These are phyloP conservation scores for Penicillium nucicola DNA, from an alignment of 495 filamentous ascomycete genomes.

Conservation along the genomic window DNA sequence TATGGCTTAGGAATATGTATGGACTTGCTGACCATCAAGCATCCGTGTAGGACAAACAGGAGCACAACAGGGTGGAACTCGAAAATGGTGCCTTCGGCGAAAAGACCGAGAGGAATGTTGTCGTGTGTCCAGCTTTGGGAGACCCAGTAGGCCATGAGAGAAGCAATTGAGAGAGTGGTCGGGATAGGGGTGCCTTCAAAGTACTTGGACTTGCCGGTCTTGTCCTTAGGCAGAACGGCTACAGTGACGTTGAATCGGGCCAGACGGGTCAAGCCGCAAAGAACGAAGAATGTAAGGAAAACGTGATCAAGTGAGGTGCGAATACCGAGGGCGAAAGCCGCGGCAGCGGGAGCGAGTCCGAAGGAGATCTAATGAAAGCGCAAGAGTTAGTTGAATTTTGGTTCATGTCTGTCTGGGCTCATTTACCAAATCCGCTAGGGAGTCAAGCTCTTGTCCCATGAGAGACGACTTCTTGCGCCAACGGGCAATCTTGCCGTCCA, in stretches of 20 bases:
- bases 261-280: conserved; percentile 89
- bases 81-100: conserved; percentile 60
- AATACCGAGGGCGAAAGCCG: conserved; percentile 85
- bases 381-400: not conserved
- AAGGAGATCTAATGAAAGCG: conserved; percentile 76
- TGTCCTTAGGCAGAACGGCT: conserved; percentile 82
- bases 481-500: conserved; percentile 93
- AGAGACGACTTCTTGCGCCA: conserved; percentile 94
- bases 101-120: conserved; percentile 66
- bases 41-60: conserved; percentile 81
- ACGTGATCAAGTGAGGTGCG: conserved; percentile 85
- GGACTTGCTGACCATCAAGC: conserved; percentile 89
- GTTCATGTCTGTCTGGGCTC: not conserved
- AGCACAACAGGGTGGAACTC: conserved; percentile 86
- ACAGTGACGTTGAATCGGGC: conserved; percentile 98
- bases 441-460: conserved; percentile 98
- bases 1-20: conserved; percentile 96
- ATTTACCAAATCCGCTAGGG: conserved; percentile 88
- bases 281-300: conserved; percentile 83
- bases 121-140: conserved; percentile 75
- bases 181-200: conserved; percentile 98
- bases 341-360: conserved; percentile 81
- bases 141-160: conserved; percentile 87
- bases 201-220: conserved; percentile 83
- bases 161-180: conserved; percentile 75